Conservation (phyloP, 179 eudicot species). For the Carnegiea gigantea region DNA sequence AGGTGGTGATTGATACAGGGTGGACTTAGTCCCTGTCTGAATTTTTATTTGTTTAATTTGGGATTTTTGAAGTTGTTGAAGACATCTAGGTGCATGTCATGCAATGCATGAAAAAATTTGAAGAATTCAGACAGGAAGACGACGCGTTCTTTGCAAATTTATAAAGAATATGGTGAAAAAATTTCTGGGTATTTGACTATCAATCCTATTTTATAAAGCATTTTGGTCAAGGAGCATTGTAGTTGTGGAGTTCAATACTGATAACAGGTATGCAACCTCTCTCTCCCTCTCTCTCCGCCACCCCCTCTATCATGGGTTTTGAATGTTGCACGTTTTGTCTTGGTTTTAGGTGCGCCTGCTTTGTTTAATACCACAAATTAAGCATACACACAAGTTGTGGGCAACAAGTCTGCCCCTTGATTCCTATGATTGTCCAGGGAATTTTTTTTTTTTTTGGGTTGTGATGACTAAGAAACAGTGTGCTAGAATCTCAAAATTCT, state of each 20-base stretch:
- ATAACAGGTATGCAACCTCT: constrained; percentile 27
- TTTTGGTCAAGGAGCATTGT: constrained; percentile 7
- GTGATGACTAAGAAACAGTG: neutral
- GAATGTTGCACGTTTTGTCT: constrained; percentile 45
- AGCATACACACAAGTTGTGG: constrained; percentile 32
- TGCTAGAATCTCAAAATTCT: neutral
- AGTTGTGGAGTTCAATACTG: constrained; percentile 41
- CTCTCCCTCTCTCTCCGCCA: constrained; percentile 2
- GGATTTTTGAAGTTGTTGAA: constrained; percentile 26
- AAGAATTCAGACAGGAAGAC: neutral
- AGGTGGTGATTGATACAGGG: constrained; percentile 6
- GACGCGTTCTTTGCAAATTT: neutral
- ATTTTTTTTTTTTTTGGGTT: neutral
- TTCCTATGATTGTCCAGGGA: constrained; percentile 9
- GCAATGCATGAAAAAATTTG: neutral
- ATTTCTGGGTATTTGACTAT: neutral
- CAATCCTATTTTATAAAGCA: neutral
- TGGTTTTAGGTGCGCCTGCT: constrained; percentile 24
- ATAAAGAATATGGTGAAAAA: constrained; percentile 2
- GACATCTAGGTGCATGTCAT: constrained; percentile 32
- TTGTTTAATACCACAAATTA: constrained; percentile 1
- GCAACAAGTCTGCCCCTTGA: constrained; percentile 27
- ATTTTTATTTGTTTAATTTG: neutral
- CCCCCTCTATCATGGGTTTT: constrained; percentile 11
- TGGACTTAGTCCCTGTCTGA: constrained; percentile 19